A percentile compares a stretch with the other conserved stretches of the same genome.
Evolutionary conservation across 2,329 filamentous ascomycete genomes (phyloP).

Genomic region (Microdochium trichocladiopsis): DNA sequence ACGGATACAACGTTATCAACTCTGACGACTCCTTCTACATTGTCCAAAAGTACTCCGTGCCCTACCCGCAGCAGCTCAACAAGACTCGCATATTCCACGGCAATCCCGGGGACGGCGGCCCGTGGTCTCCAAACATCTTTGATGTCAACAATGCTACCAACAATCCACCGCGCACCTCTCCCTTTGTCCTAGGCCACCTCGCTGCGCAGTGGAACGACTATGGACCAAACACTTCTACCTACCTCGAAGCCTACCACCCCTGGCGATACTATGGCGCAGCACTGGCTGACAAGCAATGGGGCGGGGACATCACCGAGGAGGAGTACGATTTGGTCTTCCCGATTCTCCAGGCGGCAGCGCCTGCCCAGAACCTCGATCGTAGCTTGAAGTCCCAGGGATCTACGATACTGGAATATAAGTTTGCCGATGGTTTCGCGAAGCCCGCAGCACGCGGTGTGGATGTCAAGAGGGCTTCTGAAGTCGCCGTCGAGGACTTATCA

Average conservation of each 20-base stretch:
- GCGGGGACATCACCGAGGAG: slow-evolving; percentile 32
- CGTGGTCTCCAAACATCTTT: slow-evolving; percentile 42
- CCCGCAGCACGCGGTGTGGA: background rate
- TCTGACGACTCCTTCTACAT: slow-evolving; percentile 46
- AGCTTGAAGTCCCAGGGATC: slow-evolving; percentile 25
- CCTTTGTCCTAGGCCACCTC: slow-evolving; percentile 38
- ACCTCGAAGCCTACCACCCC: slow-evolving; percentile 44
- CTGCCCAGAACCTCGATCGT: slow-evolving; percentile 43
- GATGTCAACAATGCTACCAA: slow-evolving; percentile 38
- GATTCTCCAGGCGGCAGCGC: slow-evolving; percentile 28
- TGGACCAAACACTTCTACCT: slow-evolving; percentile 41
- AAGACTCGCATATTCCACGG: slow-evolving; percentile 37
- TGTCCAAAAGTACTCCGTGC: slow-evolving; percentile 38
- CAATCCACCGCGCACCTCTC: slow-evolving; percentile 31
- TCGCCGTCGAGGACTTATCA: slow-evolving; percentile 23
- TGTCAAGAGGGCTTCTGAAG: slow-evolving; percentile 2
- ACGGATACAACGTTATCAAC: slow-evolving; percentile 43
- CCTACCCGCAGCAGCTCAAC: slow-evolving; percentile 39
- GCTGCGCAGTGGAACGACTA: slow-evolving; percentile 48
- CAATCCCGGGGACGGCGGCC: slow-evolving; percentile 26
- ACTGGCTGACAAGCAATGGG: slow-evolving; percentile 46
- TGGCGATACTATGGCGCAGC: slow-evolving; percentile 42
- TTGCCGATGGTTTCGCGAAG: slow-evolving; percentile 6
- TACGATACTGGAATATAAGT: slow-evolving; percentile 26
- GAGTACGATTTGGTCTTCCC: slow-evolving; percentile 30